Percentiles rank a stretch among this genome's conserved stretches.
Conservation (phyloP, 148 eudicot genomes). For the Rheum nobile region DNA sequence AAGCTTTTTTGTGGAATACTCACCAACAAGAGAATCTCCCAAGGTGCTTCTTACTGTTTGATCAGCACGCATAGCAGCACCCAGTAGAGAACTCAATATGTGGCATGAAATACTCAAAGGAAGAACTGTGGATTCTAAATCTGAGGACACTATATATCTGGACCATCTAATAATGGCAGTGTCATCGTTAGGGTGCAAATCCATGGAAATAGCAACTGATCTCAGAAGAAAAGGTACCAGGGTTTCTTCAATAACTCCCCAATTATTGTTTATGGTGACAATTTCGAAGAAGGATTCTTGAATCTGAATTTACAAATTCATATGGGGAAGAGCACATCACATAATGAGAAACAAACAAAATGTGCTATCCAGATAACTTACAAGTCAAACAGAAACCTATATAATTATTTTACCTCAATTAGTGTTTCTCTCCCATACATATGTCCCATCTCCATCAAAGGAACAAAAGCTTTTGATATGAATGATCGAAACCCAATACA, state of each 20-base stretch:
- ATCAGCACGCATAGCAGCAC: constrained; percentile 39
- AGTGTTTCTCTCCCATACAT: constrained; percentile 42
- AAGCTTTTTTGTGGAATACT: constrained; percentile 23
- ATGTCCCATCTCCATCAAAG: constrained; percentile 41
- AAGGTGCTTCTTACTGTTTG: constrained; percentile 18
- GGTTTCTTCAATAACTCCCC: constrained; percentile 55
- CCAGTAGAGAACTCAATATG: constrained; percentile 43
- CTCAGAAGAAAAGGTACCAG: constrained; percentile 55
- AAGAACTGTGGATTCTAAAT: constrained; percentile 14
- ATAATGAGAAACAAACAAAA: constrained; percentile 4
- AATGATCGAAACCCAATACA: constrained; percentile 32
- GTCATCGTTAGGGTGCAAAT: constrained; percentile 41
- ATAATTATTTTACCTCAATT: constrained; percentile 42
- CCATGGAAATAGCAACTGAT: constrained; percentile 59
- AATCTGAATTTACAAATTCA: constrained; percentile 29
- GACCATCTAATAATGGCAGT: constrained; percentile 38
- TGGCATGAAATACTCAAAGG: constrained; percentile 58
- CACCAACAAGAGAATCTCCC: constrained; percentile 14
- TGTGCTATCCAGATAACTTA: not conserved
- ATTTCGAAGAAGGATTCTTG: constrained; percentile 49
- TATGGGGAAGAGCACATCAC: not conserved
- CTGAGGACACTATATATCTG: constrained; percentile 16
- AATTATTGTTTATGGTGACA: constrained; percentile 49
- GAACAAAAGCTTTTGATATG: constrained; percentile 53
- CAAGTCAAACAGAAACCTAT: not conserved